Evolutionary conservation across 2,329 filamentous ascomycete genomes (phyloP), one percentile per base, ranked within the genome.

Genomic region (Thielaviopsis cerberus): DNA sequence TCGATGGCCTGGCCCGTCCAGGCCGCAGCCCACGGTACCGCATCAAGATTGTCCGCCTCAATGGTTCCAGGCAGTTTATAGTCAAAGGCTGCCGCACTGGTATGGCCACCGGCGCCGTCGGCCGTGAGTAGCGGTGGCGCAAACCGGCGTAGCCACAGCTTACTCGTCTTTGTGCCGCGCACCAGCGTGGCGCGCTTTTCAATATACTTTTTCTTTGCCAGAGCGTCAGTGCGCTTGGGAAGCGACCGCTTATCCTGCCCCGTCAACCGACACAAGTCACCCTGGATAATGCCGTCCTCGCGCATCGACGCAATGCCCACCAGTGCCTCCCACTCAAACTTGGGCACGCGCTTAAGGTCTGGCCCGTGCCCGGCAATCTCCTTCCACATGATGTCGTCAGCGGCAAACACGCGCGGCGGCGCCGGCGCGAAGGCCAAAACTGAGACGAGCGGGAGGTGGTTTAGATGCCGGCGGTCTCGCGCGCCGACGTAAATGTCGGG

Each of bases 191-290:
- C 77, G 48, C 79, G 73, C 66, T 83, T 83, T 55, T 75, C 75
- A 53, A 81, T 77, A 62, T 83, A 83, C 17, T 80, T 79, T 64
- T 82, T 82, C 62, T 73, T 72, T 4, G 77, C 73, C 1, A 83
- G 70, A 2, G 74, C 73, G 62, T 82, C 78, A 0, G 80, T 83
- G 34, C 80, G 72, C 59, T 77, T 80, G 2, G 80, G 80, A 1
- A 83, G 73, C 1, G 80, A 82, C 55, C 80, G 75, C 64, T 83
- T 83, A 66, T 83, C 80, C 65, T 83, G 80, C 23, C 75, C 73
- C 13, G 78, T 78, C 0, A 80, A 68, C 22, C 74, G 73, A 17
- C 77, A 76, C 24, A 83, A 70, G 59, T 82, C 79, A 48, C 77
- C 77, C 66, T 83, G 80, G 15, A 82, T 68, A 51, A 83, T 81